These are phyloP conservation scores for Alternaria infectoria DNA, from an alignment of 2,329 filamentous ascomycete species.

Conservation along the genomic window DNA sequence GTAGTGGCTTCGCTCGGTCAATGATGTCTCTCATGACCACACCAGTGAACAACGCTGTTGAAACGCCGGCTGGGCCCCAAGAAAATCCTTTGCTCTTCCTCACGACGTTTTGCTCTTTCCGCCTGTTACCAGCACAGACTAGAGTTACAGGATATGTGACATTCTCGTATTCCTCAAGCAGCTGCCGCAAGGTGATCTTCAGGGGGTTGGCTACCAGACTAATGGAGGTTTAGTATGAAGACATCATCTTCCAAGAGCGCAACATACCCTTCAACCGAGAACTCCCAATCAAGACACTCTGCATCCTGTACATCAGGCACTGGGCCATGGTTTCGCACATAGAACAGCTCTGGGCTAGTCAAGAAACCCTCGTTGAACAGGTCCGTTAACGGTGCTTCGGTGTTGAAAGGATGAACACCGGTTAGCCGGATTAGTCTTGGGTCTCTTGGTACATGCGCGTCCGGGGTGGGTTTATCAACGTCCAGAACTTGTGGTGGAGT, in stretches of 20 bases:
- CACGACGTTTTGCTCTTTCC: conserved; percentile 92
- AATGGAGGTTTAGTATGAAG: conserved; percentile 1
- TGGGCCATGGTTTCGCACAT: conserved; percentile 87
- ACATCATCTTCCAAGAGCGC: background rate
- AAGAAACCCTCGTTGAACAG: conserved; percentile 84
- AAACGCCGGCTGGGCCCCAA: conserved; percentile 87
- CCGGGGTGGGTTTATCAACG: conserved; percentile 83
- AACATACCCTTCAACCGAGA: conserved; percentile 74
- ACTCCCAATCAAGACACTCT: conserved; percentile 78
- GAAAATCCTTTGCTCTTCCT: conserved; percentile 93
- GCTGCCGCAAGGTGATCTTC: conserved; percentile 72
- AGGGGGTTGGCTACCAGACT: conserved; percentile 79
- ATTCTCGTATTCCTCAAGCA: conserved; percentile 77
- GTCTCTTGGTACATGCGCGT: conserved; percentile 80
- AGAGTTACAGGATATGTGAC: conserved; percentile 86
- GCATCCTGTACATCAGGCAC: conserved; percentile 78
- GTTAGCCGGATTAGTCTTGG: conserved; percentile 83
- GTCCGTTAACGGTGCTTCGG: conserved; percentile 79
- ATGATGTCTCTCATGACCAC: conserved; percentile 77
- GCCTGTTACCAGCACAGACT: conserved; percentile 88
- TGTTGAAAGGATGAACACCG: conserved; percentile 89
- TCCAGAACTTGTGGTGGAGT: conserved; percentile 67
- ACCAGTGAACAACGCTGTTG: conserved; percentile 87
- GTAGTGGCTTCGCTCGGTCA: conserved; percentile 68
- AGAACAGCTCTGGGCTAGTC: conserved; percentile 86